phyloP scores from a whole-genome alignment of 2,329 filamentous ascomycete species.

The Botrytis hyacinthi region DNA sequence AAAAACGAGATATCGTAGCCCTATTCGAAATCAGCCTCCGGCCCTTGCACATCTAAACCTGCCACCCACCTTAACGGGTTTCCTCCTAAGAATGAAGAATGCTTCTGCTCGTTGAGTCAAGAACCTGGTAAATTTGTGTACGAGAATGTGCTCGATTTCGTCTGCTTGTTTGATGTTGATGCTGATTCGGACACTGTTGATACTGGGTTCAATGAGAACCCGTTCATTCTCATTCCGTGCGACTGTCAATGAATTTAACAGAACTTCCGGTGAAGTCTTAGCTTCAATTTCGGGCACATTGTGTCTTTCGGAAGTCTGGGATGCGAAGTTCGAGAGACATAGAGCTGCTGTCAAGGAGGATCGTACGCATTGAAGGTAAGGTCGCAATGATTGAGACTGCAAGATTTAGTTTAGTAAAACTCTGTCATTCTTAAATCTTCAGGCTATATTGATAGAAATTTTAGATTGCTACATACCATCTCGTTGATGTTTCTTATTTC shows the following conservation, averaged over 20 bases:
- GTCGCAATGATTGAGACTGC: conserved; percentile 92
- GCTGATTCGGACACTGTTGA: conserved; percentile 95
- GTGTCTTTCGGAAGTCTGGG: conserved; percentile 92
- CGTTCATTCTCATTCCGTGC: conserved; percentile 96
- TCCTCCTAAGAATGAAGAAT: conserved; percentile 93
- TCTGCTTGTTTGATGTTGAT: conserved; percentile 99
- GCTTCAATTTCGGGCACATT: conserved; percentile 98
- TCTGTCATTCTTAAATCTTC: background rate
- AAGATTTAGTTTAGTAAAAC: background rate
- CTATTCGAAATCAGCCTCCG: conserved; percentile 50
- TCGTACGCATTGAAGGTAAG: conserved; percentile 94
- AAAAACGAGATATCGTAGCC: conserved; percentile 98
- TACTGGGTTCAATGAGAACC: conserved; percentile 91
- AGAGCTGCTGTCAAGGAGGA: conserved; percentile 92
- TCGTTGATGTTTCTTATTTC: conserved; percentile 15
- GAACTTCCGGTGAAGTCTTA: conserved; percentile 84
- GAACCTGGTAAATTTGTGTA: conserved; percentile 98
- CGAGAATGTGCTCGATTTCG: conserved; percentile 96
- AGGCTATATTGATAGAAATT: background rate
- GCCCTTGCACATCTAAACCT: background rate
- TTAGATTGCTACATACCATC: conserved; percentile 20
- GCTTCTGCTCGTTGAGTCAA: conserved; percentile 93
- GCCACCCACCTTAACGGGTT: conserved; percentile 77
- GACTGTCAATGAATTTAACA: conserved; percentile 86
- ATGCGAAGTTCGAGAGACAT: conserved; percentile 94